A percentile compares a stretch with the other conserved stretches of the same genome.
Evolutionary conservation across 108 stramenopile species (phyloP).

Genomic region (Nannochloropsis gaditana): DNA sequence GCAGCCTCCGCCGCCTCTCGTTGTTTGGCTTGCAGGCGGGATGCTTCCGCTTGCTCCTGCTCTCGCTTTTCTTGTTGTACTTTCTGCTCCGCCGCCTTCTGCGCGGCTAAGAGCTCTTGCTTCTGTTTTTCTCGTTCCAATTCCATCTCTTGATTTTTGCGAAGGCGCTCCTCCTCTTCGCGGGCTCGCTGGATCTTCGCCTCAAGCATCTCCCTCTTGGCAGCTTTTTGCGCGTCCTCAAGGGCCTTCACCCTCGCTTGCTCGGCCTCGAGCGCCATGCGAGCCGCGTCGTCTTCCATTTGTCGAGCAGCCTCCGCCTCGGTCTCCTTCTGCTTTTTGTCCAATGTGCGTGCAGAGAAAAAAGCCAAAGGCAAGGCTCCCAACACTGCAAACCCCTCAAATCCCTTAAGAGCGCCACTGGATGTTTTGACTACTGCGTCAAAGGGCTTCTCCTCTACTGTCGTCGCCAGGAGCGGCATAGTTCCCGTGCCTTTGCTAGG

Average conservation of each 20-base stretch:
- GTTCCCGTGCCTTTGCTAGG: not conserved
- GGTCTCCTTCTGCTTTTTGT: not conserved
- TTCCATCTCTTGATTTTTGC: slow-evolving; percentile 20
- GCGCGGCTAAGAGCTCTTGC: not conserved
- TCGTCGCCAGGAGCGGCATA: not conserved
- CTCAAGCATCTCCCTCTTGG: not conserved
- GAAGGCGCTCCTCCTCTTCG: not conserved
- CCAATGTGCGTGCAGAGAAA: slow-evolving; percentile 15
- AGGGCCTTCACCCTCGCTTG: not conserved
- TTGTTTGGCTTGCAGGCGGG: not conserved
- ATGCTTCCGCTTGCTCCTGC: not conserved
- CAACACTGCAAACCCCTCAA: not conserved
- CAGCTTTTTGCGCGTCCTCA: slow-evolving; percentile 1
- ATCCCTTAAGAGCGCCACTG: not conserved
- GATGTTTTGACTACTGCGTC: slow-evolving; percentile 9
- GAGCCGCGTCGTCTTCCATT: not conserved
- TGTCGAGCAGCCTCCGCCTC: not conserved
- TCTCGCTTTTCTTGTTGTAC: not conserved
- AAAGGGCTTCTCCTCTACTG: slow-evolving; percentile 11
- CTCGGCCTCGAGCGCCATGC: not conserved
- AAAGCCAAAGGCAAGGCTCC: slow-evolving; percentile 10
- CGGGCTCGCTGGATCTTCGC: slow-evolving; percentile 1
- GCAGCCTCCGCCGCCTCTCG: not conserved
- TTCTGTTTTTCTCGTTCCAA: not conserved
- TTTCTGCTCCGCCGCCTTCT: slow-evolving; percentile 12